Evolutionary conservation across 495 filamentous ascomycete species (phyloP), one percentile per base, ranked within the genome.

Genomic region (Annulohypoxylon moriforme): DNA sequence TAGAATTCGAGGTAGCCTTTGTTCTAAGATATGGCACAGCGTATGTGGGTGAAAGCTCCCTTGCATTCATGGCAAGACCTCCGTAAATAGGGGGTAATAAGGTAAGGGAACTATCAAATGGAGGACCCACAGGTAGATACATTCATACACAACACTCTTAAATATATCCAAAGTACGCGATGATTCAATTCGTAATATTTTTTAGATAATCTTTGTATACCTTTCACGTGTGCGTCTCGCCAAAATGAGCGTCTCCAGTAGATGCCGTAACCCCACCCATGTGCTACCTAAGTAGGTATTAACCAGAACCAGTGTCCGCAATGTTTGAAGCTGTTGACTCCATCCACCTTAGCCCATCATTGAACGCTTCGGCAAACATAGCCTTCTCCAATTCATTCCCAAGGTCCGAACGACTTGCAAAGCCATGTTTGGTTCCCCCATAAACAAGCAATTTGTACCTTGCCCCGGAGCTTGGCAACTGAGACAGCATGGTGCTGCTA

Each of bases 351-450:
- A 65, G 5, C 16, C 62, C 62, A 18, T 65, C 62, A n/a, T 57
- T 50, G n/a, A 65, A 65, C 4, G 62, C 62, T 27, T 65, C 31
- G 13, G 22, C 47, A 13, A 65, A 65, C 50, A 65, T 65, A 16
- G n/a, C 52, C 38, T 57, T 65, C 4, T 38, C 62, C 16, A 40
- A 47, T 6, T 65, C 38, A 27, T 65, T 65, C 1, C 62, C 62
- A 2, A 65, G 47, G 18, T 65, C 62, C 4, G 62, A 33, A 27
- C 62, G 36, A 14, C 50, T 65, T 33, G 62, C 62, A 11, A 65
- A 65, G 4, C 62, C 62, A n/a, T 65, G 62, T 24, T 65, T 52
- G 4, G 50, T 65, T 2, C 62, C 62, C 16, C 62, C 62, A 24
- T 65, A 65, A 3, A 65, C 36, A 3, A 65, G 50, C 8, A 65